Percentiles rank a stretch among this genome's conserved stretches.
These are phyloP conservation scores for Barbarea vulgaris DNA, from an alignment of 345 rosid species.

Conservation along the genomic window DNA sequence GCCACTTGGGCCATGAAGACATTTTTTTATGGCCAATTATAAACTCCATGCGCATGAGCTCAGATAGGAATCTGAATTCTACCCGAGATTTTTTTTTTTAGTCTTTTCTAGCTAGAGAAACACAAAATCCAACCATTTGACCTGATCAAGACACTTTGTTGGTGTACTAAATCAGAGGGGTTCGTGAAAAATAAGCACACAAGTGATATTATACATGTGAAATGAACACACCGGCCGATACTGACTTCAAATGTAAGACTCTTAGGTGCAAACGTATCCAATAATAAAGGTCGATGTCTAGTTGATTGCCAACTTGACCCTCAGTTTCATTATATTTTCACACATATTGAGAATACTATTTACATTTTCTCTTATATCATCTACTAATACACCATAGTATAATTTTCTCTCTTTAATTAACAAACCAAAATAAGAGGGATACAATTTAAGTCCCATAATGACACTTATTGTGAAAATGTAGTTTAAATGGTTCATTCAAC, in stretches of 20 bases:
- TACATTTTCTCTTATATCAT: neutral
- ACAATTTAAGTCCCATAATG: neutral
- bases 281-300: neutral
- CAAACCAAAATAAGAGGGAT: neutral
- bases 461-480: neutral
- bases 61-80: conserved; percentile 47
- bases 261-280: neutral
- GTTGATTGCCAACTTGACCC: neutral
- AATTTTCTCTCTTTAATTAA: neutral
- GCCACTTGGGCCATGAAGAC: conserved; percentile 33
- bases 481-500: neutral
- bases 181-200: conserved; percentile 1
- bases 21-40: conserved; percentile 7
- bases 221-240: neutral
- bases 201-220: neutral
- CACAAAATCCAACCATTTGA: conserved; percentile 12
- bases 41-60: conserved; percentile 9
- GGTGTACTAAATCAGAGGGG: neutral
- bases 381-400: neutral
- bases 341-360: neutral
- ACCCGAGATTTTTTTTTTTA: conserved; percentile 18
- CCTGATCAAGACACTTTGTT: neutral
- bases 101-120: neutral
- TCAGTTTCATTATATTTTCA: neutral
- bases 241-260: neutral